phyloP scores from a whole-genome alignment of 192 early-diverging fungal species.

The Coemansia aciculifera region DNA sequence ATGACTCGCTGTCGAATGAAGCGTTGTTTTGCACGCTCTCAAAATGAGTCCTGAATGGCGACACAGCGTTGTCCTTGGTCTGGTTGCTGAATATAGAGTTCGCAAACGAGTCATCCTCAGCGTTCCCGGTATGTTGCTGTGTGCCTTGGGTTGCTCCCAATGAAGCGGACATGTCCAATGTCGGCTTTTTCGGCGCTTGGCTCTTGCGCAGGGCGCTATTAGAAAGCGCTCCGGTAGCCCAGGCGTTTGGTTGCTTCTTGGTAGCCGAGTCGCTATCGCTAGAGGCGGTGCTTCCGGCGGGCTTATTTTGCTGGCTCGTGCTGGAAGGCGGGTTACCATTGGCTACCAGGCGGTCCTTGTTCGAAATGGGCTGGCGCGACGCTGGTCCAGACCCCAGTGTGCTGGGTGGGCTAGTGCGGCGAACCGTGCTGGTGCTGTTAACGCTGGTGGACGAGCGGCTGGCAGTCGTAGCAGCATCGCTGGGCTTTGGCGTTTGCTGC shows the following conservation, averaged over 20 bases:
- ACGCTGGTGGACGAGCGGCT: conserved; percentile 7
- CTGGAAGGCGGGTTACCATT: not conserved
- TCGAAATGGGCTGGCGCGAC: not conserved
- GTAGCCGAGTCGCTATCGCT: conserved; percentile 6
- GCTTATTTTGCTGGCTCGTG: conserved; percentile 4
- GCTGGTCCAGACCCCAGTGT: conserved; percentile 4
- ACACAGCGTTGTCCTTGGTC: conserved; percentile 17
- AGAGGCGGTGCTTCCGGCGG: not conserved
- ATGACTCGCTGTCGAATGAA: conserved; percentile 5
- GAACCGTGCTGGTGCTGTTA: not conserved
- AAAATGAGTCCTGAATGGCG: conserved; percentile 30
- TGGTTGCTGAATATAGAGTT: conserved; percentile 20
- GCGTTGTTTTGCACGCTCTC: conserved; percentile 12
- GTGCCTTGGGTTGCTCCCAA: not conserved
- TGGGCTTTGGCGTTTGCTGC: conserved; percentile 2
- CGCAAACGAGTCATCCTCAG: conserved; percentile 10
- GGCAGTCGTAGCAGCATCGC: not conserved
- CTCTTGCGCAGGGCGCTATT: conserved; percentile 10
- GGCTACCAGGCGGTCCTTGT: not conserved
- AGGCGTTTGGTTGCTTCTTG: conserved; percentile 8
- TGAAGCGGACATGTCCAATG: not conserved
- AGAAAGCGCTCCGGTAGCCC: conserved; percentile 20
- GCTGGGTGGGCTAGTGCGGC: conserved; percentile 11
- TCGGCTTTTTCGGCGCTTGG: conserved; percentile 3
- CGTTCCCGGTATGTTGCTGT: conserved; percentile 2